Evolutionary conservation across 805 yeast species (phyloP).

Genomic region (Cyberlindnera veronae): DNA sequence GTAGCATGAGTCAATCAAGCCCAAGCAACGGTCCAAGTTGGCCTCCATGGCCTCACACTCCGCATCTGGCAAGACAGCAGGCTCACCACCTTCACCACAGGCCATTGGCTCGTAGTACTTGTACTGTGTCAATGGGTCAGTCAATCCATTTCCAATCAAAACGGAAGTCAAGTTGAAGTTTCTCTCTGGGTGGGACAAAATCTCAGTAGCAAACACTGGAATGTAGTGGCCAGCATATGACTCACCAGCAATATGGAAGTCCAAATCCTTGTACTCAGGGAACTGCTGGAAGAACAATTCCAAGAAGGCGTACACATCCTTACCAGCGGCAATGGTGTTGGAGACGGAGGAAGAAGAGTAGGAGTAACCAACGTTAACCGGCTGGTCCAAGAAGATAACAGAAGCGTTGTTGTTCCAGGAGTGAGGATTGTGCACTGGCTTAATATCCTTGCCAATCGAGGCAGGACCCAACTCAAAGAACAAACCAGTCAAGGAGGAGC

Average conservation of each 20-base stretch:
- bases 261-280: slow-evolving; percentile 48
- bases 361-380: slow-evolving; percentile 81
- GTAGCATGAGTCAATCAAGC: slow-evolving; percentile 77
- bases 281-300: slow-evolving; percentile 77
- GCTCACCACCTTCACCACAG: slow-evolving; percentile 87
- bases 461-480: slow-evolving; percentile 88
- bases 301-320: slow-evolving; percentile 77
- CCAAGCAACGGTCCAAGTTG: slow-evolving; percentile 72
- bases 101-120: slow-evolving; percentile 88
- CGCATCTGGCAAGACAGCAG: slow-evolving; percentile 71
- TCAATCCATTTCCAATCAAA: slow-evolving; percentile 86
- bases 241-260: slow-evolving; percentile 90
- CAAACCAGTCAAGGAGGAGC: slow-evolving; percentile 83
- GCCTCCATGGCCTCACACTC: slow-evolving; percentile 71
- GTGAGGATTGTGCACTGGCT: slow-evolving; percentile 67
- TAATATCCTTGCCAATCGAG: slow-evolving; percentile 54
- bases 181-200: slow-evolving; percentile 60
- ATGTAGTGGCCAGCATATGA: slow-evolving; percentile 94
- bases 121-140: slow-evolving; percentile 80
- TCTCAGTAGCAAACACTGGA: slow-evolving; percentile 84
- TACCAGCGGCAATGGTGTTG: slow-evolving; percentile 76
- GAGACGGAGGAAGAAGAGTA: slow-evolving; percentile 61
- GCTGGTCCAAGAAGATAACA: slow-evolving; percentile 84
- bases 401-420: slow-evolving; percentile 87
- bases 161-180: slow-evolving; percentile 68